phyloP scores from a whole-genome alignment of 768 basidiomycete species.

The Russula brevipes region DNA sequence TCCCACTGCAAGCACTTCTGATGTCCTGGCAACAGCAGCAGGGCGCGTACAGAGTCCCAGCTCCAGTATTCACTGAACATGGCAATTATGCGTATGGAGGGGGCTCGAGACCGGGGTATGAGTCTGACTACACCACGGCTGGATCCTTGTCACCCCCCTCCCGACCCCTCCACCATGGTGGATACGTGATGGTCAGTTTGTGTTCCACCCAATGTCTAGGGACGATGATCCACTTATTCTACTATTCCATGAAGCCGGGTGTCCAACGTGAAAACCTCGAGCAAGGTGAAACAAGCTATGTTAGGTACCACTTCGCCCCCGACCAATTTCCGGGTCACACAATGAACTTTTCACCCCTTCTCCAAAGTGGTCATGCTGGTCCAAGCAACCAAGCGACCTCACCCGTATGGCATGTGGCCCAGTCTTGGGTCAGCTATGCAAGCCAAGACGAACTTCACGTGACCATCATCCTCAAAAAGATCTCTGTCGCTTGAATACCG shows the following conservation, averaged over 20 bases:
- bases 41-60: background rate
- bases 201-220: background rate
- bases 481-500: background rate
- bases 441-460: constrained; percentile 7
- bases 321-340: background rate
- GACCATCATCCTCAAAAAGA: constrained; percentile 1
- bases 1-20: background rate
- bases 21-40: background rate
- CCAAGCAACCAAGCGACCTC: background rate
- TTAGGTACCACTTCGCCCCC: background rate
- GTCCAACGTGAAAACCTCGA: background rate
- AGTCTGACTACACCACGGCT: background rate
- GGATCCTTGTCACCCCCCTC: no score
- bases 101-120: no score
- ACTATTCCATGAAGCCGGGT: background rate
- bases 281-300: background rate
- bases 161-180: background rate
- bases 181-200: background rate
- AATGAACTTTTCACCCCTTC: background rate
- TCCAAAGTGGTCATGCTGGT: background rate
- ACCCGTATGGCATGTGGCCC: background rate
- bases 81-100: background rate
- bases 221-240: background rate
- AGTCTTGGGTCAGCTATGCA: background rate
- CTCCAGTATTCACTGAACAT: background rate